Evolutionary conservation across 2,329 filamentous ascomycete species (phyloP), one percentile per base, ranked within the genome.

Genomic region (Chaetomiaceae sp.): DNA sequence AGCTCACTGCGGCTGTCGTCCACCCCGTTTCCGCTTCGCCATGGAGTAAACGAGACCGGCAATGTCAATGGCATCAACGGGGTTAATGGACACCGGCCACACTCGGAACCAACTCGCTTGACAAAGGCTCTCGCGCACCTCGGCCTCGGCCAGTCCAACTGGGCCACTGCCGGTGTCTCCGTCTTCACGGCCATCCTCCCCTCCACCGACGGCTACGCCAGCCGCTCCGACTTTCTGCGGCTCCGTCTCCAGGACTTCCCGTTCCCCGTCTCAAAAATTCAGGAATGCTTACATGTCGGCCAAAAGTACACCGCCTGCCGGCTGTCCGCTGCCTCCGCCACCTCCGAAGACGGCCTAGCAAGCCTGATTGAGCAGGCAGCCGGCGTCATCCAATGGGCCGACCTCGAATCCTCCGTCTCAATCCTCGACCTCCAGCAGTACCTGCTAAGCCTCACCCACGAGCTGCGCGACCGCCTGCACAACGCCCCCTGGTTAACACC

Each of bases 181-280:
- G 42, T 58, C 14, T 60, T 60, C 43, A 62, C 61, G 0, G 43
- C 57, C 43, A 52, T 63, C 20, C 45, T 63, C 5, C 59, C 61
- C 4, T 29, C 47, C 1, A 23, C 25, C 17, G 49, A 56, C 33
- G 61, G 61, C 11, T 63, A 61, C 27, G 52, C 58, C 20, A 47
- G 37, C 36, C 53, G 55, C 6, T 58, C 59, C 9, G 58, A 60
- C 51, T 62, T 63, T 29, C 37, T 63, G 20, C 47, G 34, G 6
- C 42, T 58, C 19, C 60, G 61, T 6, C 56, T 63, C 22, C 59
- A 62, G 20, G 61, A 62, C 40, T 61, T 48, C 14, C 56, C 60
- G 0, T 55, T 53, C n/a, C 25, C 38, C 11, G 57, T 60, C n/a
- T 23, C 53, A n/a, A 53, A 55, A 8, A 51, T 59, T 6, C 50